phyloP scores from a whole-genome alignment of 2,329 filamentous ascomycete genomes.

The Talaromyces sp. region DNA sequence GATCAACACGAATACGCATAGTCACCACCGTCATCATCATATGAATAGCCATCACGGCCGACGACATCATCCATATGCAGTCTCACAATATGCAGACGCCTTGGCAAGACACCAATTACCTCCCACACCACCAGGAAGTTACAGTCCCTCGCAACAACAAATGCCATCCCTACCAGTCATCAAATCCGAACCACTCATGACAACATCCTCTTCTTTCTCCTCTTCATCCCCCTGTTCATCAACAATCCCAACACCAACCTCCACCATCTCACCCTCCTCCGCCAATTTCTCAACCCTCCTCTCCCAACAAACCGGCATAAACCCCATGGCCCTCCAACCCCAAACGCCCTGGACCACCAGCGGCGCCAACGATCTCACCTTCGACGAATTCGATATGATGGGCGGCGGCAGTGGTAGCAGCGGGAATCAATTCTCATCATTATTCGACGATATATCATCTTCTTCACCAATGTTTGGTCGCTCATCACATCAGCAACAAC shows the following conservation, averaged over 20 bases:
- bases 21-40: conserved; percentile 7
- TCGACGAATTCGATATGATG: conserved; percentile 14
- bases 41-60: conserved; percentile 1
- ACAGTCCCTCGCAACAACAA: conserved; percentile 28
- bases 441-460: conserved; percentile 29
- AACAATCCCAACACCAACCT: conserved; percentile 14
- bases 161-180: not conserved
- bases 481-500: conserved; percentile 14
- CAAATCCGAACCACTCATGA: conserved; percentile 1
- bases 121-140: conserved; percentile 36
- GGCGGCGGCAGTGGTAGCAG: not conserved
- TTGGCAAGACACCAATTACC: conserved; percentile 26
- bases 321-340: conserved; percentile 32
- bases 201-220: not conserved
- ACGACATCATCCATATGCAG: conserved; percentile 3
- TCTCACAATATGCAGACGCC: conserved; percentile 12
- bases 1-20: conserved; percentile 6
- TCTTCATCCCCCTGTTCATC: no score
- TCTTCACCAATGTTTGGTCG: conserved; percentile 32
- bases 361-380: not conserved
- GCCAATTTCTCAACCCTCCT: not conserved
- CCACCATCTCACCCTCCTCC: conserved; percentile 5
- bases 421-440: conserved; percentile 8
- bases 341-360: conserved; percentile 3
- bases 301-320: conserved; percentile 33